Conservation (phyloP, 352 stramenopile species). For the Globisporangium barbulae region DNA sequence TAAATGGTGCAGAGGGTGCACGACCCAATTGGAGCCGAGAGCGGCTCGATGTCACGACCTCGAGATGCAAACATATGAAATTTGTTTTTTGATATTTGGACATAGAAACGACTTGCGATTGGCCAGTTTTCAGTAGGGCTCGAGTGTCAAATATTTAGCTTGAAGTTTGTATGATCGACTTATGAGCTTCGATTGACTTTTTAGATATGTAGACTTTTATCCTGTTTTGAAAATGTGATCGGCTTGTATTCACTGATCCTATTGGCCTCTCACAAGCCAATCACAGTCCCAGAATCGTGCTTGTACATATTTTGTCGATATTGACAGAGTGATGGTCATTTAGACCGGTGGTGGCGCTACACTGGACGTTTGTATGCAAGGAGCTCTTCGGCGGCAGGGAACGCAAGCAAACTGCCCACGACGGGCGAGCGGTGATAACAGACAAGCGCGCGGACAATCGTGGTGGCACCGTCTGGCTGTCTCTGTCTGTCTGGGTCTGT, state of each 20-base stretch:
- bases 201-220: not conserved
- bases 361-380: conserved; percentile 11
- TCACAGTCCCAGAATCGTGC: not conserved
- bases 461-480: not conserved
- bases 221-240: conserved; percentile 1
- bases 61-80: not conserved
- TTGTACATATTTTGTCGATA: not conserved
- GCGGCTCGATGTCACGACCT: conserved; percentile 5
- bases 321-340: conserved; percentile 3
- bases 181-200: not conserved
- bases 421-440: not conserved
- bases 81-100: not conserved
- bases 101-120: not conserved
- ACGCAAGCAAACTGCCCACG: not conserved
- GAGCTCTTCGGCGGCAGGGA: not conserved
- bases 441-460: not conserved
- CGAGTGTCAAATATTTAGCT: not conserved
- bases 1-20: not conserved
- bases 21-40: conserved; percentile 9
- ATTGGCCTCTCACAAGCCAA: conserved; percentile 1
- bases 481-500: conserved; percentile 1
- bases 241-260: not conserved
- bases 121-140: not conserved
- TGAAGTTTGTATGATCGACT: not conserved
- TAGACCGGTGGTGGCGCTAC: conserved; percentile 16